These are phyloP conservation scores for Phoma sp. DNA, from an alignment of 2,329 filamentous ascomycete species.

Conservation along the genomic window DNA sequence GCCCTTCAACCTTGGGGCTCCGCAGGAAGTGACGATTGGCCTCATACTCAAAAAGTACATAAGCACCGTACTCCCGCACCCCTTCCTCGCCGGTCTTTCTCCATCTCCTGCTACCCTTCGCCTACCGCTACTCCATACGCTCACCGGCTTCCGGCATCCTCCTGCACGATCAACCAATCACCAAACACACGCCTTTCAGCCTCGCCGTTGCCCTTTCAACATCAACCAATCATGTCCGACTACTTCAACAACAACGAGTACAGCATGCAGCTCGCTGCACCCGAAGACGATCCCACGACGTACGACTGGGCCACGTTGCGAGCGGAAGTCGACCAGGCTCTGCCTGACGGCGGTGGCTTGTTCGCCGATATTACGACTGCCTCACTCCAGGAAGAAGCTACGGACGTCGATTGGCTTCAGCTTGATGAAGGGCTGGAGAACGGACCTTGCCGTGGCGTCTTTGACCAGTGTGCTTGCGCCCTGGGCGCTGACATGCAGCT, in stretches of 20 bases:
- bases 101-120: not conserved
- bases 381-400: not conserved
- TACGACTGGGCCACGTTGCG: conserved; percentile 4
- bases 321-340: not conserved
- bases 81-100: conserved; percentile 1
- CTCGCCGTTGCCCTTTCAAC: not conserved
- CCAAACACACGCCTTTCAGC: not conserved
- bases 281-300: not conserved
- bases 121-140: conserved; percentile 6
- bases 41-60: not conserved
- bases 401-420: not conserved
- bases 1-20: not conserved
- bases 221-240: conserved; percentile 24
- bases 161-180: conserved; percentile 10
- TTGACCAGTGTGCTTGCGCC: not conserved
- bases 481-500: conserved; percentile 11
- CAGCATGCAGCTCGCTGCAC: conserved; percentile 9
- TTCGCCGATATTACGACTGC: not conserved
- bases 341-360: not conserved
- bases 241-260: conserved; percentile 13
- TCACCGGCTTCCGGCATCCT: conserved; percentile 9
- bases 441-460: conserved; percentile 11
- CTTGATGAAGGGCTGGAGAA: conserved; percentile 15
- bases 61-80: not conserved
- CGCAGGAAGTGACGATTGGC: not conserved